These are phyloP conservation scores for Cryoendolithus antarcticus DNA, from an alignment of 2,329 filamentous ascomycete genomes.

Conservation along the genomic window DNA sequence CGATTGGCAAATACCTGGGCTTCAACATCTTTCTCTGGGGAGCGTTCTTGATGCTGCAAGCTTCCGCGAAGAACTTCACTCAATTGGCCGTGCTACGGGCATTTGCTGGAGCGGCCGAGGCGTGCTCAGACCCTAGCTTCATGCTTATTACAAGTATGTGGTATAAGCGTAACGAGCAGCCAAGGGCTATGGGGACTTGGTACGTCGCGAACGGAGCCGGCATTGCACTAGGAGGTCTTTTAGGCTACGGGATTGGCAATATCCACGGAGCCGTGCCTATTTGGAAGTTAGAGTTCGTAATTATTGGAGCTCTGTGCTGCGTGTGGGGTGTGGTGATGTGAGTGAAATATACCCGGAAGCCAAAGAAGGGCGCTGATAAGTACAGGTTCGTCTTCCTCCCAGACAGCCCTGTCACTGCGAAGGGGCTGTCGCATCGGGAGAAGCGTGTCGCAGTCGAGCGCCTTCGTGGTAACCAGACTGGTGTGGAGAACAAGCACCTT, in stretches of 20 bases:
- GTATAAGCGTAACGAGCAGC: slow-evolving; percentile 43
- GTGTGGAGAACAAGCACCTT: slow-evolving; percentile 41
- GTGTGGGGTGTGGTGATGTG: slow-evolving; percentile 46
- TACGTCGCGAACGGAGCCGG: slow-evolving; percentile 48
- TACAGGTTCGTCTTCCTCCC: slow-evolving; percentile 14
- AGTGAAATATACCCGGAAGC: slow-evolving; percentile 14
- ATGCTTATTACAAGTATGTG: slow-evolving; percentile 56
- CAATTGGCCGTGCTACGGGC: slow-evolving; percentile 45
- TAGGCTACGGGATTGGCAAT: slow-evolving; percentile 49
- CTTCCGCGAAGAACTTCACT: slow-evolving; percentile 33
- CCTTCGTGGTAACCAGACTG: slow-evolving; percentile 45
- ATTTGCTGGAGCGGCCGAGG: slow-evolving; percentile 45
- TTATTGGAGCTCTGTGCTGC: slow-evolving; percentile 46
- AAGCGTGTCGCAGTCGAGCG: slow-evolving; percentile 44
- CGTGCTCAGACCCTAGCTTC: slow-evolving; percentile 46
- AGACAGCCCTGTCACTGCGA: slow-evolving; percentile 40
- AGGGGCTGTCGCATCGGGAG: slow-evolving; percentile 39
- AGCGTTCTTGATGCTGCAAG: slow-evolving; percentile 25
- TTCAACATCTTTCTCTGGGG: slow-evolving; percentile 49
- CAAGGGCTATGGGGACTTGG: slow-evolving; percentile 47
- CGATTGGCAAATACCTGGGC: slow-evolving; percentile 39
- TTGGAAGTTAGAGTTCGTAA: slow-evolving; percentile 56
- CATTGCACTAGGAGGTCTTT: slow-evolving; percentile 44
- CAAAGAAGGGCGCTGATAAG: too few relatives aligned
- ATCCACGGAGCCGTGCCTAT: slow-evolving; percentile 44